These are phyloP conservation scores for Zygnema circumcarinatum DNA, from an alignment of 139 green algal species.

Conservation along the genomic window DNA sequence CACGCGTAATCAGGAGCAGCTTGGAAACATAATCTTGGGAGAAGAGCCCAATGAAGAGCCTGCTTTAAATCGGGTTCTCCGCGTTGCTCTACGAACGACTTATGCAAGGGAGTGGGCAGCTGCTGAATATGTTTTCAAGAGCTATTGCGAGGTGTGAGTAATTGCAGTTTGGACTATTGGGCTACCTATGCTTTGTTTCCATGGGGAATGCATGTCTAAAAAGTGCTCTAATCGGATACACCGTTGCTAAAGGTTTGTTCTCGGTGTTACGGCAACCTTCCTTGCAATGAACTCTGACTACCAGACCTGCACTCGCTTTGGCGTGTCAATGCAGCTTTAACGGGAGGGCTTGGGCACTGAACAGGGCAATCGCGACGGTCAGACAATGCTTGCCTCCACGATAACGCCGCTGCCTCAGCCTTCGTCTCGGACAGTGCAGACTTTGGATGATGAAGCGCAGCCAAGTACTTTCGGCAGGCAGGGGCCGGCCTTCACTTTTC, in stretches of 20 bases:
- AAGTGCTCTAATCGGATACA: no score
- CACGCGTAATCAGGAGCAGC: slow-evolving; percentile 59
- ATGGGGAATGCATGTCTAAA: no score
- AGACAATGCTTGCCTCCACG: slow-evolving; percentile 61
- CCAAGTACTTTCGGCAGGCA: background rate
- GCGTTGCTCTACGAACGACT: slow-evolving; percentile 28
- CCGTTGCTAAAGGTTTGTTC: no score
- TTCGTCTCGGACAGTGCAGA: background rate
- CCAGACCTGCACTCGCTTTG: no score
- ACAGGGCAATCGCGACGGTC: slow-evolving; percentile 59
- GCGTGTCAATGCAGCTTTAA: no score
- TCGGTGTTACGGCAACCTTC: no score
- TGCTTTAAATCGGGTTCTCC: slow-evolving; percentile 60
- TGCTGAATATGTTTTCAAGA: slow-evolving; percentile 46
- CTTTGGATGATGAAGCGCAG: slow-evolving; percentile 28
- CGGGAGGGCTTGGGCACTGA: background rate
- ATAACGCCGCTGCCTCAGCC: slow-evolving; percentile 53
- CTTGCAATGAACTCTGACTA: no score
- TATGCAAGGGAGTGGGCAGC: slow-evolving; percentile 46
- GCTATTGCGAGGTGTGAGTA: slow-evolving; percentile 41
- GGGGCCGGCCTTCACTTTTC: background rate
- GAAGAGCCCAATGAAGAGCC: slow-evolving; percentile 43
- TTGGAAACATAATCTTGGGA: slow-evolving; percentile 53
- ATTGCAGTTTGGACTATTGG: background rate
- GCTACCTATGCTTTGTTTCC: no score